phyloP scores from a whole-genome alignment of 2,329 filamentous ascomycete genomes.

The Plenodomus tracheiphilus region DNA sequence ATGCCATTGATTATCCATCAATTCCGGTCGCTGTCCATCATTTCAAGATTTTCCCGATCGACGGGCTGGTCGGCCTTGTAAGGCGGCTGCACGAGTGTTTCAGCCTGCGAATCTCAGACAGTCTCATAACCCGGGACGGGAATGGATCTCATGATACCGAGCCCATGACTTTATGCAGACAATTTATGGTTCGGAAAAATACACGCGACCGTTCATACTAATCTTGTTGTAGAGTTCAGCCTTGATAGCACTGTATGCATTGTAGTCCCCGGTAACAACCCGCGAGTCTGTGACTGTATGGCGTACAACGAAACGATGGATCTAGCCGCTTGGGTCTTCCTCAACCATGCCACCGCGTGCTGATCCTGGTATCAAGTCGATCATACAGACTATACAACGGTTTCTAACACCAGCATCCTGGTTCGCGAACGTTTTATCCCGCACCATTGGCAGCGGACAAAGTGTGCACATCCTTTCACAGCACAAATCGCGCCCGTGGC shows the following conservation, averaged over 20 bases:
- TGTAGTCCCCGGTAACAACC: no score
- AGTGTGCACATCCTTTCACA: neutral
- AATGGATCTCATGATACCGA: constrained; percentile 7
- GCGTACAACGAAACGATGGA: constrained; percentile 4
- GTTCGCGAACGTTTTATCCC: constrained; percentile 1
- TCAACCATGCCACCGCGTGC: constrained; percentile 4
- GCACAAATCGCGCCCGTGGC: neutral
- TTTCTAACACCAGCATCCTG: constrained; percentile 12
- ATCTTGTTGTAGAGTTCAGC: constrained; percentile 4
- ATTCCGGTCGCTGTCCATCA: no score
- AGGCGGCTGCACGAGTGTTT: constrained; percentile 14
- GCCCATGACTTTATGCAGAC: constrained; percentile 15
- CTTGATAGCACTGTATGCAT: neutral
- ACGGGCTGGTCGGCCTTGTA: neutral
- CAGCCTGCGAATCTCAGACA: constrained; percentile 30
- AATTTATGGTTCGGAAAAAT: constrained; percentile 3
- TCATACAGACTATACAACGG: constrained; percentile 6
- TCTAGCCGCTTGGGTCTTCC: neutral
- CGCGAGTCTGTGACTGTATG: constrained; percentile 5
- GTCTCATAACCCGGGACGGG: constrained; percentile 8
- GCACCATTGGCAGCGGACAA: neutral
- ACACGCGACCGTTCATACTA: constrained; percentile 1
- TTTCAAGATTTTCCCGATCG: no score
- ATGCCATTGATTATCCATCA: no score
- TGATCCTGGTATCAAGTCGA: constrained; percentile 3